A percentile compares a stretch with the other conserved stretches of the same genome.
These are phyloP conservation scores for Phaseolus lunatus DNA, from an alignment of 306 rosid species.

Conservation along the genomic window DNA sequence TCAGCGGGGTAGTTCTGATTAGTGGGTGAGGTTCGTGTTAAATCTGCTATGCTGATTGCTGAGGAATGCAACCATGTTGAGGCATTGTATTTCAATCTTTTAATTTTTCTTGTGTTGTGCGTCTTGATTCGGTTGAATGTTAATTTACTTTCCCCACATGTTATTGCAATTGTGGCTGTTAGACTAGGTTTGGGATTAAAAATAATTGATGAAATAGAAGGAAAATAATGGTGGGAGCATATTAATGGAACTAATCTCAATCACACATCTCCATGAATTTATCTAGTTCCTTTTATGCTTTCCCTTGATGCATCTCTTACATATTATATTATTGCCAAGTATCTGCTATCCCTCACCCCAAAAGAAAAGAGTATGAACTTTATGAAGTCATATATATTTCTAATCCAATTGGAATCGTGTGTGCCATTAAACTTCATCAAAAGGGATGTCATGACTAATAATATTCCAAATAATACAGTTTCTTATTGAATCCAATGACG, in stretches of 20 bases:
- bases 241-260: not conserved
- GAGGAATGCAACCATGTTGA: not conserved
- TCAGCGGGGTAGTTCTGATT: not conserved
- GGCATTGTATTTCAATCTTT: conserved; percentile 4
- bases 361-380: not conserved
- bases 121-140: not conserved
- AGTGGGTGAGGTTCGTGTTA: conserved; percentile 4
- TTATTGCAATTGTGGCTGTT: conserved; percentile 9
- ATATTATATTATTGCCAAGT: not conserved
- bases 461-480: not conserved
- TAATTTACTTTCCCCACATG: not conserved
- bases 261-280: not conserved
- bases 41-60: not conserved
- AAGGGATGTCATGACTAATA: not conserved
- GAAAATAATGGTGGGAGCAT: not conserved
- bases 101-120: conserved; percentile 12
- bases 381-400: no score
- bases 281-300: not conserved
- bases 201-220: not conserved
- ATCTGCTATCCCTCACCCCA: not conserved
- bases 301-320: not conserved
- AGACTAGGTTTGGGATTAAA: conserved; percentile 2
- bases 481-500: not conserved
- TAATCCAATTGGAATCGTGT: not conserved
- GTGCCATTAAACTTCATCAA: not conserved